Base-by-base conservation (phyloP, 805 yeast genomes). In the Wickerhamiella alocasiicola region DNA sequence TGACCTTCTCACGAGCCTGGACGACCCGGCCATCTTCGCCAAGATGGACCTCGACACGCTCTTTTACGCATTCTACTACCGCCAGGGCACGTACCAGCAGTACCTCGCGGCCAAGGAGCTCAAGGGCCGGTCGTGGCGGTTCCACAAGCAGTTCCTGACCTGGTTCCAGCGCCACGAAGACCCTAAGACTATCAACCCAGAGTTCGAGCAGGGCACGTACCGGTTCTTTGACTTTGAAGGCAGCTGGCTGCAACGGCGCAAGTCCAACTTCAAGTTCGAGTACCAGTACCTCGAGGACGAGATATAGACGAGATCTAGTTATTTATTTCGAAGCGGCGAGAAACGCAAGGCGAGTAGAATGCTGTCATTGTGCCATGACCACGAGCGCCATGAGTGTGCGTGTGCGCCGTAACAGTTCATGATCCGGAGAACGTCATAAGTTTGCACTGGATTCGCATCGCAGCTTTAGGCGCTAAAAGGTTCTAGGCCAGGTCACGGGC, bases 31-130 rank as follows among this genome's bases (percentile, higher is more conserved):
- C 40, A 60, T 81, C 31, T 67, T 82, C 61, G 65, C 71, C 20
- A 83, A 79, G 52, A 72, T 88, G 52, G 94, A 84, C 54, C 66
- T 76, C 24, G 95, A 85, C 55, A 88, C 97, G 2, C 62, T 91
- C 49, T 87, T 88, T 50, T 91, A 82, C 66, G 81, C 88, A 38
- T 91, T 91, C 62, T 91, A 91, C 63, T 91, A 85, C 59, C 72
- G 77, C 41, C 81, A 74, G 51, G 82, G 79, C 20, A 68, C 78
- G 13, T 78, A 78, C 52, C 73, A 77, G 46, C 91, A 81, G 57
- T 68, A 72, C 47, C 62, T 76, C 43, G 81, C 95, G 3, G 93
- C 95, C 2, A 71, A 74, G 50, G 96, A 88, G 62, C 68, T 88
- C 45, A 64, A 68, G 46, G 69, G 70, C 45, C 71, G 94, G 52